Evolutionary conservation across 2,329 filamentous ascomycete genomes (phyloP).

Genomic region (Trichothecium sympodiale): DNA sequence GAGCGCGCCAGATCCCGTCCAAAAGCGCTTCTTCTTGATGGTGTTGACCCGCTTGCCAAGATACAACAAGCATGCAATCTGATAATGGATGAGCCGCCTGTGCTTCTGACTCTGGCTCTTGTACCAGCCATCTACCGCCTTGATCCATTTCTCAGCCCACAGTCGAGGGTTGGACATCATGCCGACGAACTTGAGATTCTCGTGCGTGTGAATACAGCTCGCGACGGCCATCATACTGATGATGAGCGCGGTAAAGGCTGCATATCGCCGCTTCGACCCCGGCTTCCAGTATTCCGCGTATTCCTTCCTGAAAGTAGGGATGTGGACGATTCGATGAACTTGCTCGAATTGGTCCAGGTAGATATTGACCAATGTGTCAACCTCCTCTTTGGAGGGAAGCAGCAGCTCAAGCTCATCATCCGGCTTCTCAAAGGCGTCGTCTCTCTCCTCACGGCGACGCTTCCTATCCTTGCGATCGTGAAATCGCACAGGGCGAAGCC

Average conservation of each 20-base stretch:
- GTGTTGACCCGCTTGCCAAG: slow-evolving; percentile 51
- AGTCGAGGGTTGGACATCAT: slow-evolving; percentile 46
- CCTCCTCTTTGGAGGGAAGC: slow-evolving; percentile 34
- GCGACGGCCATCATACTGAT: slow-evolving; percentile 51
- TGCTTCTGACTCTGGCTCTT: slow-evolving; percentile 49
- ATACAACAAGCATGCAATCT: slow-evolving; percentile 48
- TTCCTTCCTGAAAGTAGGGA: slow-evolving; percentile 45
- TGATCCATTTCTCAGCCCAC: slow-evolving; percentile 45
- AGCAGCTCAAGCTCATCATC: slow-evolving; percentile 40
- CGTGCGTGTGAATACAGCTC: slow-evolving; percentile 42
- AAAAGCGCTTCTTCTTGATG: slow-evolving; percentile 55
- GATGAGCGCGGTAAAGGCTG: slow-evolving; percentile 44
- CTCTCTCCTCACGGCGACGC: slow-evolving; percentile 40
- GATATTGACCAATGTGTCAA: slow-evolving; percentile 35
- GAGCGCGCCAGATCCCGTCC: slow-evolving; percentile 44
- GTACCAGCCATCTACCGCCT: slow-evolving; percentile 43
- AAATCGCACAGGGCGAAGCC: slow-evolving; percentile 46
- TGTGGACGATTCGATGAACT: slow-evolving; percentile 46
- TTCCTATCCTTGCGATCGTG: slow-evolving; percentile 44
- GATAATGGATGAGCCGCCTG: slow-evolving; percentile 48
- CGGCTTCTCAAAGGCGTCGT: slow-evolving; percentile 33
- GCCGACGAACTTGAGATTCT: slow-evolving; percentile 42
- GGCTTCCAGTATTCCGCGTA: slow-evolving; percentile 45
- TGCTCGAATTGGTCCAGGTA: slow-evolving; percentile 46
- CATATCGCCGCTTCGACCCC: slow-evolving; percentile 29